Conservation (phyloP, 345 rosid species). For the Citrus unshiu region DNA sequence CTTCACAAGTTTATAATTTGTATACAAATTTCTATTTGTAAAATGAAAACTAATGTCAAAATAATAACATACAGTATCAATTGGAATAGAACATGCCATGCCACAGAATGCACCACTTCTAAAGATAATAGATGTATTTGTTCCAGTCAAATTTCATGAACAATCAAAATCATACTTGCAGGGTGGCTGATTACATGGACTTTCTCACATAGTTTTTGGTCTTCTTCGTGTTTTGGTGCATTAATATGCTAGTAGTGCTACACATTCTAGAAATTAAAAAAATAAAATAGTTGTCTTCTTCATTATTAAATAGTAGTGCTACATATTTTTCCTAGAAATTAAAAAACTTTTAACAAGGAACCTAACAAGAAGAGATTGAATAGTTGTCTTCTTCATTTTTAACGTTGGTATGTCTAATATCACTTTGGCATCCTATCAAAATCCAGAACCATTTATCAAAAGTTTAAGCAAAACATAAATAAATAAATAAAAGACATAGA, state of each 20-base stretch:
- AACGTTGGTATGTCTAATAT: no score
- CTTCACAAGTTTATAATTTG: background rate
- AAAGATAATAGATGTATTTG: slow-evolving; percentile 51
- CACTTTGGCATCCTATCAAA: no score
- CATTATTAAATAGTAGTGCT: no score
- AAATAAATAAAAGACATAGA: no score
- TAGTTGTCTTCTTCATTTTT: no score
- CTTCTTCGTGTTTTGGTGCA: slow-evolving; percentile 64
- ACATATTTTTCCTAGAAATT: no score
- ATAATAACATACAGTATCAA: slow-evolving; percentile 76
- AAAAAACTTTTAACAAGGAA: no score
- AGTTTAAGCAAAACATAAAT: no score
- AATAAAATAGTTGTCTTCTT: no score
- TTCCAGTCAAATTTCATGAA: slow-evolving; percentile 75
- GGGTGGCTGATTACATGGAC: slow-evolving; percentile 94
- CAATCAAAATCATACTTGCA: slow-evolving; percentile 39
- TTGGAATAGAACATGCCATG: slow-evolving; percentile 92
- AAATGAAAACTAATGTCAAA: slow-evolving; percentile 3
- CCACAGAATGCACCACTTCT: slow-evolving; percentile 95
- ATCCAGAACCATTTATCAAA: no score
- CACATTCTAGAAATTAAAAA: no score
- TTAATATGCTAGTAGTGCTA: slow-evolving; percentile 11
- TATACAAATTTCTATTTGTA: background rate
- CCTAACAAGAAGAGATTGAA: no score
- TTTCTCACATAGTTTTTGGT: slow-evolving; percentile 83